Evolutionary conservation across 495 filamentous ascomycete species (phyloP), one percentile per base, ranked within the genome.

Genomic region (Platismatia glauca): DNA sequence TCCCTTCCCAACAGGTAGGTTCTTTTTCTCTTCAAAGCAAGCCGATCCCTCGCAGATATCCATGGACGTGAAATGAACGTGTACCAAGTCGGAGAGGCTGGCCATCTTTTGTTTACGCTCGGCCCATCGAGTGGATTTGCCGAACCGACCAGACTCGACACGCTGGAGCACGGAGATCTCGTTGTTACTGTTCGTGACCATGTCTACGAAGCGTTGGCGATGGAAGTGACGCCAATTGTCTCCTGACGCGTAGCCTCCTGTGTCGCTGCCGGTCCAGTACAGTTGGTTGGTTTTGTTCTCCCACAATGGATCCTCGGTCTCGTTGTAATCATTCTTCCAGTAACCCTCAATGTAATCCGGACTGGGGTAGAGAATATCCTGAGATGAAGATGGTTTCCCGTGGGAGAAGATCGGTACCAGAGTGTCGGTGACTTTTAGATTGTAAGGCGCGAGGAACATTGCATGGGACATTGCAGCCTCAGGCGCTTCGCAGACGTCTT

Each of bases 261-360:
- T 82, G 8, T 72, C 79, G 13, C 77, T 77, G 12, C 80, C 80
- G 18, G 76, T 73, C 80, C 80, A 82, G 66, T 81, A 78, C 7
- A 82, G 66, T 18, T 69, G 66, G 61, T 76, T 72, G 12, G 58
- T 33, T 56, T 79, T 80, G 44, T 68, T 34, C 5, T 72, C 67
- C 79, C 78, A 81, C 13, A 69, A 70, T 12, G 73, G 60, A 63
- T 80, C 79, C 43, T 71, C 50, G 3, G 66, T 44, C 0, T 66
- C 56, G 41, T 74, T 64, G 65, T 81, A 80, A 33, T 70, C 69
- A 5, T 58, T 57, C 50, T 78, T 77, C 13, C 64, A 59, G 38
- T 67, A 56, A 34, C 66, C 67, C 9, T 66, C 33, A 34, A 55
- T 35, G 67, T 77, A 77, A 4, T 70, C 71, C 0, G 73, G 67